Percentiles rank a stretch among this genome's conserved stretches.
Evolutionary conservation across 208 protist species (phyloP).

Genomic region (Herpetomonas muscarum): DNA sequence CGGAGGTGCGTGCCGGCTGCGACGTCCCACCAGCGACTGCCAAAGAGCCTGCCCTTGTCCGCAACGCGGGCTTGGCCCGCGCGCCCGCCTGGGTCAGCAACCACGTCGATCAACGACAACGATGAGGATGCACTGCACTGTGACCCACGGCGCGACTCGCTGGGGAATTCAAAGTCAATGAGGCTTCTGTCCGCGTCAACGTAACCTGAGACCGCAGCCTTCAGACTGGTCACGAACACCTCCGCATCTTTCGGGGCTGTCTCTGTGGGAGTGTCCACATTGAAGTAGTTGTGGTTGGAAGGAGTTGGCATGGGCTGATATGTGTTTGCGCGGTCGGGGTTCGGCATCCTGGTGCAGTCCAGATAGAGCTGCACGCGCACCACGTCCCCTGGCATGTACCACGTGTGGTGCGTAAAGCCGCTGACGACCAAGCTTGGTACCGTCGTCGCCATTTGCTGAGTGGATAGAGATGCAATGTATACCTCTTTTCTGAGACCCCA

Average conservation of each 20-base stretch:
- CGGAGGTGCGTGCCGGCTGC: too few species aligned
- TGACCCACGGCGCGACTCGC: too few species aligned
- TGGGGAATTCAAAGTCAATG: too few species aligned
- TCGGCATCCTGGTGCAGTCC: constrained; percentile 25
- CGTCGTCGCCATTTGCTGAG: not conserved
- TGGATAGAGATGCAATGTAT: not conserved
- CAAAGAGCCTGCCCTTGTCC: too few species aligned
- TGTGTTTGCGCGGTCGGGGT: constrained; percentile 4
- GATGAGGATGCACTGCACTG: too few species aligned
- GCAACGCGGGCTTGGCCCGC: too few species aligned
- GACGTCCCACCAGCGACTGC: too few species aligned
- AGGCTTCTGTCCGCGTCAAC: constrained; percentile 27
- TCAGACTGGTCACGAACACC: constrained; percentile 25
- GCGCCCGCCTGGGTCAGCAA: too few species aligned
- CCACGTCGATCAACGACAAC: too few species aligned
- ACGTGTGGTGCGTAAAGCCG: constrained; percentile 38
- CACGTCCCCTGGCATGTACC: constrained; percentile 60
- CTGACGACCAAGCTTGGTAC: constrained; percentile 4
- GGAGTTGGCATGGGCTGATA: constrained; percentile 11
- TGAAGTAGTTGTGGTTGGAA: constrained; percentile 32
- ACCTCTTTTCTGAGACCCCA: too few species aligned
- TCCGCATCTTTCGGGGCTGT: constrained; percentile 16
- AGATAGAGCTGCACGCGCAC: constrained; percentile 37
- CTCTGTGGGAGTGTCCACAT: constrained; percentile 16
- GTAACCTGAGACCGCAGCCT: constrained; percentile 17